Evolutionary conservation across 176 grass and related monocot genomes (phyloP).

Genomic region (Ensete ventricosum): DNA sequence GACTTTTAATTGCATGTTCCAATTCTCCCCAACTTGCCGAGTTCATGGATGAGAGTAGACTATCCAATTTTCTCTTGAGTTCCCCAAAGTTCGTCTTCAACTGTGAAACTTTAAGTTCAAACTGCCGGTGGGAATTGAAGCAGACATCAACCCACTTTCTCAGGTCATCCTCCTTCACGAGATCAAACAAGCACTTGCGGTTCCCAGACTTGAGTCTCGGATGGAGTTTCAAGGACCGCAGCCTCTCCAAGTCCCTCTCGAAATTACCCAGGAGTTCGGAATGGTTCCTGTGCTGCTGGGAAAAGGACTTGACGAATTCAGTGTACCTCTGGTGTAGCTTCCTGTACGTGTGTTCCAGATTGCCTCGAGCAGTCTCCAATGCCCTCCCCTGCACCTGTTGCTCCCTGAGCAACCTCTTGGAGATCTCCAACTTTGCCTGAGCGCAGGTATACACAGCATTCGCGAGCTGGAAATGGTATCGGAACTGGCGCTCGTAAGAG

Average conservation of each 20-base stretch:
- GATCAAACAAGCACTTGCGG: conserved; percentile 59
- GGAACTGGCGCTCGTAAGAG: conserved; percentile 70
- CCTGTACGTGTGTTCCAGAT: conserved; percentile 68
- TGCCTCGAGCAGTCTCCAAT: conserved; percentile 68
- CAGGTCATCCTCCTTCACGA: conserved; percentile 67
- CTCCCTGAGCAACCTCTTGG: conserved; percentile 64
- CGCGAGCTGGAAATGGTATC: conserved; percentile 79
- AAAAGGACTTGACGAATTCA: conserved; percentile 62
- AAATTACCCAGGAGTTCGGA: conserved; percentile 52
- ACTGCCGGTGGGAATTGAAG: conserved; percentile 60
- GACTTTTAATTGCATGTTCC: conserved; percentile 56
- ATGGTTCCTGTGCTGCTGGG: conserved; percentile 58
- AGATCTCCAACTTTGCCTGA: conserved; percentile 52
- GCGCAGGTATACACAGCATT: conserved; percentile 52
- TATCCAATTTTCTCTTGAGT: conserved; percentile 65
- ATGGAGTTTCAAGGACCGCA: conserved; percentile 49
- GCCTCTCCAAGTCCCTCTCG: conserved; percentile 71
- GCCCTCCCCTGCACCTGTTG: conserved; percentile 82
- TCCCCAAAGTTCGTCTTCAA: conserved; percentile 63
- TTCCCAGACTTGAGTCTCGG: conserved; percentile 45
- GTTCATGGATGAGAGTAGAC: conserved; percentile 54
- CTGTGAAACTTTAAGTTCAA: conserved; percentile 57
- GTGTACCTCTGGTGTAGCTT: conserved; percentile 55
- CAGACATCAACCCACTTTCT: conserved; percentile 54
- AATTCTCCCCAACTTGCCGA: conserved; percentile 67